Percentiles rank a stretch among this genome's conserved stretches.
Evolutionary conservation across 225 moss, liverwort and hornwort genomes (phyloP).

Genomic region (Climacium dendroides): DNA sequence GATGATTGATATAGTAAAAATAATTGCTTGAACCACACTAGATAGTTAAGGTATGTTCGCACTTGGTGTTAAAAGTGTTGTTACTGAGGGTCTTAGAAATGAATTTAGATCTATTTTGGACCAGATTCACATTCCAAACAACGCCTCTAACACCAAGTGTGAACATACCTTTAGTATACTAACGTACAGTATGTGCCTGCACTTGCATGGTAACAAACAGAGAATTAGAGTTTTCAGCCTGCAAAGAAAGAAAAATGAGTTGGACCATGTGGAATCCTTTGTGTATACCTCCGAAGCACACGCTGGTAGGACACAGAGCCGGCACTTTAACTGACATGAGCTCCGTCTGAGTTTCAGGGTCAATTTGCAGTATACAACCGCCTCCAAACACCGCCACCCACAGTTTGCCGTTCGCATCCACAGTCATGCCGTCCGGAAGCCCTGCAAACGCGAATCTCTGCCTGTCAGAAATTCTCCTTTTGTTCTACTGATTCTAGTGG

Average conservation of each 20-base stretch:
- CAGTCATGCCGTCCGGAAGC: slow-evolving; percentile 34
- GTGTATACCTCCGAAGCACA: slow-evolving; percentile 25
- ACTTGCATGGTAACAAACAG: not conserved
- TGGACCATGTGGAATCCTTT: not conserved
- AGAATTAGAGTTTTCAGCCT: not conserved
- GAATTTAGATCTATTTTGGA: too few species aligned
- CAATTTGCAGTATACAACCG: slow-evolving; percentile 22
- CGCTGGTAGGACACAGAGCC: slow-evolving; percentile 37
- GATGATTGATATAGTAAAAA: not conserved
- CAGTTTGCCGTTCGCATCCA: slow-evolving; percentile 32
- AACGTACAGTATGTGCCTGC: not conserved
- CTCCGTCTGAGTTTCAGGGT: slow-evolving; percentile 36
- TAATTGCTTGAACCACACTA: not conserved
- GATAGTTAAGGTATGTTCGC: too few species aligned
- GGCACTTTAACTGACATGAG: slow-evolving; percentile 21
- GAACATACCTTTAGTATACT: too few species aligned
- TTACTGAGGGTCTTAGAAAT: too few species aligned
- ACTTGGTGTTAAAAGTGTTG: too few species aligned
- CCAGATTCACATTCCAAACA: too few species aligned
- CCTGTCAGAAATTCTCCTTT: not conserved
- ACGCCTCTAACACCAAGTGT: too few species aligned
- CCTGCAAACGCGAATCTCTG: slow-evolving; percentile 11
- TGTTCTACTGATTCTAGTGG: not conserved
- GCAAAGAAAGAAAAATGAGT: not conserved
- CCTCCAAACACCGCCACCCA: slow-evolving; percentile 28